Evolutionary conservation across 2,329 filamentous ascomycete species (phyloP).

Genomic region (Reticulascus tulasneorum): DNA sequence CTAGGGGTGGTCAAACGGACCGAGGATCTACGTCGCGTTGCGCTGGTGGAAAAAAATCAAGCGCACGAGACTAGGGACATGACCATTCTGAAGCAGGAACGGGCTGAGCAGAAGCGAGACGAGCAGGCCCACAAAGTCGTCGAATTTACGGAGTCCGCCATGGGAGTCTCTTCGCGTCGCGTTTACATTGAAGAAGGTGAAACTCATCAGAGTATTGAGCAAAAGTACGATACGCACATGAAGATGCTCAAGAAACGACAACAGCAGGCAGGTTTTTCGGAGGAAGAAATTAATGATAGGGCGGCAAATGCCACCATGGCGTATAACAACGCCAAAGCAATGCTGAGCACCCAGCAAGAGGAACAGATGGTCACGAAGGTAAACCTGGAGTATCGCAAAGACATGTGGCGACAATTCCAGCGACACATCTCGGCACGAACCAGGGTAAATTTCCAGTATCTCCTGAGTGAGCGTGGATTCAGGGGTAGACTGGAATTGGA

Average conservation of each 20-base stretch:
- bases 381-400: conserved; percentile 65
- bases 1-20: conserved; percentile 47
- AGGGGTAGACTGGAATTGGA: conserved; percentile 76
- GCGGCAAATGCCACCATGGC: conserved; percentile 35
- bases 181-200: conserved; percentile 62
- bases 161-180: conserved; percentile 46
- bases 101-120: conserved; percentile 43
- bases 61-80: conserved; percentile 49
- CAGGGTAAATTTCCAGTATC: conserved; percentile 79
- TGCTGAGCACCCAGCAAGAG: conserved; percentile 36
- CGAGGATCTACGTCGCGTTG: conserved; percentile 45
- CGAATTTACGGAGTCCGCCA: conserved; percentile 53
- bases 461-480: conserved; percentile 86
- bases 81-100: conserved; percentile 39
- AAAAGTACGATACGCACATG: conserved; percentile 50
- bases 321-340: conserved; percentile 33
- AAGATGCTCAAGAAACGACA: conserved; percentile 57
- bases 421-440: conserved; percentile 81
- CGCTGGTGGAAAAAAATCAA: conserved; percentile 59
- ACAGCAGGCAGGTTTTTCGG: conserved; percentile 56
- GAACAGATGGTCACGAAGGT: conserved; percentile 44
- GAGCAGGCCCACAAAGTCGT: conserved; percentile 43
- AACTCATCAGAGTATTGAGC: conserved; percentile 52
- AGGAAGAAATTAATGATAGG: conserved; percentile 58
- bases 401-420: conserved; percentile 78